Conservation (phyloP, 257 asterid species). For the Solanum bulbocastanum region DNA sequence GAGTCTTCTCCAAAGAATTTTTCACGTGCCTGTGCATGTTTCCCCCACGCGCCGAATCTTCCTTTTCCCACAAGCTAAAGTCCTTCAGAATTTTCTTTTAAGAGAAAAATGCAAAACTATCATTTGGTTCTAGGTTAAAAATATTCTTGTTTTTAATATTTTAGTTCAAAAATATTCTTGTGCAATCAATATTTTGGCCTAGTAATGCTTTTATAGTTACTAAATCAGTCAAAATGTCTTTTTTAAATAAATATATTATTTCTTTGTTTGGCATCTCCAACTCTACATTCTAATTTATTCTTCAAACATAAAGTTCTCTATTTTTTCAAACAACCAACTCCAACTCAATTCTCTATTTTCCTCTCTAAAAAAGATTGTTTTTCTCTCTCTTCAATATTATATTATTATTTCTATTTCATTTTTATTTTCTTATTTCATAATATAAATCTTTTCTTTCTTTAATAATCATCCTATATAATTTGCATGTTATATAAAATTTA, state of each 20-base stretch:
- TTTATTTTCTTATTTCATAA: too few species aligned
- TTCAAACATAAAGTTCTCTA: too few species aligned
- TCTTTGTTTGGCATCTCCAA: too few species aligned
- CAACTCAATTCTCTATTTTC: too few species aligned
- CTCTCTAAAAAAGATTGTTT: too few species aligned
- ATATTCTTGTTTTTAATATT: background rate
- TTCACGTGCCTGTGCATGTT: background rate
- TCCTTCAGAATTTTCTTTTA: background rate
- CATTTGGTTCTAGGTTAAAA: too few species aligned
- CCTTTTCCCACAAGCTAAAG: background rate
- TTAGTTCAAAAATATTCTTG: background rate
- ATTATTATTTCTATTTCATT: background rate
- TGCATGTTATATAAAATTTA: background rate
- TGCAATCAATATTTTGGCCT: too few species aligned
- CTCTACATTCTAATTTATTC: too few species aligned
- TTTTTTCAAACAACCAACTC: too few species aligned
- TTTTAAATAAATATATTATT: too few species aligned
- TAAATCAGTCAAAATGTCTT: too few species aligned
- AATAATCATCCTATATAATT: background rate
- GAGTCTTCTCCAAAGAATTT: background rate
- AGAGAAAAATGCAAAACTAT: background rate
- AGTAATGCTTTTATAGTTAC: background rate
- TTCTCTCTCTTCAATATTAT: background rate
- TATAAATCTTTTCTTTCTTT: background rate
- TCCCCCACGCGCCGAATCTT: background rate